A percentile compares a stretch with the other conserved stretches of the same genome.
These are phyloP conservation scores for Kandelia obovata DNA, from an alignment of 345 rosid species.

Conservation along the genomic window DNA sequence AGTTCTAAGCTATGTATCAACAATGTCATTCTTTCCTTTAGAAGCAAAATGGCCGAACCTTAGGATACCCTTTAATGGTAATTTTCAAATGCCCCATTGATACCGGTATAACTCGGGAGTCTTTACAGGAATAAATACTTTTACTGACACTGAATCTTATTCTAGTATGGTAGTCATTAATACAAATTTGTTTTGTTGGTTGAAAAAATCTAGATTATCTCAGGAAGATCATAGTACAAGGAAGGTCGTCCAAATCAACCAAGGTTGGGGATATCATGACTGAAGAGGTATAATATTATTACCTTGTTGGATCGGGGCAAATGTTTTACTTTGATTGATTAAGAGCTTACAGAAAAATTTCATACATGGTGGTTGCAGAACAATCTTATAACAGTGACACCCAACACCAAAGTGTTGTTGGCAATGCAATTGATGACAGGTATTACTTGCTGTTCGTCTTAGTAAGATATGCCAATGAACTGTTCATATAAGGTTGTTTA, in stretches of 20 bases:
- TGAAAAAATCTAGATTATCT: constrained; percentile 56
- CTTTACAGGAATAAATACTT: not conserved
- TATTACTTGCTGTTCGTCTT: constrained; percentile 16
- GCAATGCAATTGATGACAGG: constrained; percentile 99
- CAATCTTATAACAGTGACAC: constrained; percentile 89
- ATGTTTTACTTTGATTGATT: not conserved
- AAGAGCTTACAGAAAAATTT: not conserved
- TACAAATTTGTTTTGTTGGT: not conserved
- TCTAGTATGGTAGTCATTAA: too few species aligned
- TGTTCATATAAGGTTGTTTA: not conserved
- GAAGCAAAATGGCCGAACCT: not conserved
- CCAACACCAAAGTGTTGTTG: constrained; percentile 81
- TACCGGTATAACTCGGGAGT: not conserved
- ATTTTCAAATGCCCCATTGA: too few species aligned
- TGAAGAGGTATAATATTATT: constrained; percentile 62
- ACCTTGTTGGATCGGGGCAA: not conserved
- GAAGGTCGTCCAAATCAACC: constrained; percentile 96
- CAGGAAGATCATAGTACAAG: constrained; percentile 94
- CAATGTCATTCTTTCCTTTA: too few species aligned
- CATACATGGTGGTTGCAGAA: constrained; percentile 43
- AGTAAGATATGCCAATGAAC: not conserved
- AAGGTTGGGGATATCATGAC: constrained; percentile 99
- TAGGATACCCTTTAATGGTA: not conserved
- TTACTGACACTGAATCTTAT: not conserved
- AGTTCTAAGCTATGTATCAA: not conserved